Evolutionary conservation across 306 rosid species (phyloP), one percentile per base, ranked within the genome.

Genomic region (Fagus sylvatica): DNA sequence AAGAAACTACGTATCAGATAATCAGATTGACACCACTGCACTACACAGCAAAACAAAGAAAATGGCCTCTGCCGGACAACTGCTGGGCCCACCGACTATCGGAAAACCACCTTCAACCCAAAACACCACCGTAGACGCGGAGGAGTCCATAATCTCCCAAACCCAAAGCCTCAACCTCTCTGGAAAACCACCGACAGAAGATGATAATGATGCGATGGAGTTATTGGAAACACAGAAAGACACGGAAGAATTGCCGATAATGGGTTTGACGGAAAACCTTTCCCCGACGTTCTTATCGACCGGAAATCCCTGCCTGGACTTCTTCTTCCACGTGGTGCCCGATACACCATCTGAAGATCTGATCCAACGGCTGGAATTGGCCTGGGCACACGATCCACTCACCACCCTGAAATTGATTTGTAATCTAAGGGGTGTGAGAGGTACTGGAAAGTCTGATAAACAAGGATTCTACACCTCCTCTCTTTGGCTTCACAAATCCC

Each of bases 251-350:
- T 72, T 72, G 19, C 62, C 53, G 15, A 80, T 67, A 8, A 80
- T 55, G 79, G 83, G 83, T 37, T 67, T 80, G 43, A 80, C 83
- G 0, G 79, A 68, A 51, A 80, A 80, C 12, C 1, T 1, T 7
- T 73, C 83, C 16, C 74, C 74, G 4, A 79, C 83, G 0, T 79
- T 65, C 46, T 32, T 79, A 49, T 73, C 83, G 4, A 15, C 78
- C 4, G 74, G 69, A 0, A 69, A 79, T 22, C 70, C 70, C 9
- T 79, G 78, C 19, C 74, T 79, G 3, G 78, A 79, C 12, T 73
- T 79, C 69, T 79, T 73, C 53, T 79, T 73, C 74, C 83, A 79
- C 46, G 77, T 73, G 6, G 62, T 79, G 53, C 78, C 83, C 5
- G 61, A 66, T 17, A 79, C 78, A 6, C 53, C 64, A 1, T 0